Base-by-base conservation (phyloP, 1,284 basidiomycete species). In the Marasmius oreades region DNA sequence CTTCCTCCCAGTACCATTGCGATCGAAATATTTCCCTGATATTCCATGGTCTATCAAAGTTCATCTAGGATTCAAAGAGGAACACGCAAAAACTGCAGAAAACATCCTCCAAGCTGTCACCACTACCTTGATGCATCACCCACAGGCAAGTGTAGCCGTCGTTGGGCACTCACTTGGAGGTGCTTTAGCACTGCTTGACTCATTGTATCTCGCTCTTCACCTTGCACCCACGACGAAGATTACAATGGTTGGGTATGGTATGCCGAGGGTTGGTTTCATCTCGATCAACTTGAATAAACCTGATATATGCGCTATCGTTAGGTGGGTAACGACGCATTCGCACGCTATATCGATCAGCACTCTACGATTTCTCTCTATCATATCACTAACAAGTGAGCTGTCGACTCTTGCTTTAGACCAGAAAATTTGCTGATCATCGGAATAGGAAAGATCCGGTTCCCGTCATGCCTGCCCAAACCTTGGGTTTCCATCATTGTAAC, bases 21-120 rank as follows among this genome's bases (percentile, higher is more conserved):
- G 76, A 55, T 53, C 74, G 0, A 62, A 66, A 0, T 68, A 79
- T 20, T 82, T 81, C 71, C 79, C 79, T 0, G 75, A 75, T 2
- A 47, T 79, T 36, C 64, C 69, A 55, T 66, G 68, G 5, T 64
- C 64, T 5, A 63, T 80, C 26, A 51, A 70, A 55, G 72, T 72
- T 0, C 78, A 81, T 60, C 46, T 59, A 18, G 78, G 78, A 18
- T 81, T 80, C 62, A 66, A 64, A 0, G 63, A 63, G 11, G 67
- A 67, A 1, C 79, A 80, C 12, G 68, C 73, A 10, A 50, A 34
- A 33, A 50, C 47, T n/a, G 47, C 47, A 20, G 18, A 28, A 31
- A 24, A 50, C 26, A 26, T 50, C 18, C 33, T 50, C 26, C 26
- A 5, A 8, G 47, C 47, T 1, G 47, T 50, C 26, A 16, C 28